Evolutionary conservation across 495 filamentous ascomycete genomes (phyloP).

Genomic region (Aspergillus coremiiformis): DNA sequence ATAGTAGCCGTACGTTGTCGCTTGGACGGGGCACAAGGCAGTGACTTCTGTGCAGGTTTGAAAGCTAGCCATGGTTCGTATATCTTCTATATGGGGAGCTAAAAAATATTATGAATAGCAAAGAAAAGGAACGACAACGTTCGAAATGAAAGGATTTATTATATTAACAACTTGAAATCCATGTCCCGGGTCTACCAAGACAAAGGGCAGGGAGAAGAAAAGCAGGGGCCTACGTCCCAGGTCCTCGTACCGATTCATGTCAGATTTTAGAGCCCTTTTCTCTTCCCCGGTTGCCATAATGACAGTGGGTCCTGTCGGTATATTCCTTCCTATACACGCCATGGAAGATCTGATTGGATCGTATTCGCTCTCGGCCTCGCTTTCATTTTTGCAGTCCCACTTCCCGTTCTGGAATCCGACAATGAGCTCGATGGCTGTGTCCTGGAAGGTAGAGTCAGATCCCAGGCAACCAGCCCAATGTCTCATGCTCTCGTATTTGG

Average conservation of each 20-base stretch:
- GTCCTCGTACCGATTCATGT: not conserved
- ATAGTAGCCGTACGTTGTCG: constrained; percentile 60
- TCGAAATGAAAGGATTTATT: not conserved
- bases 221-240: too few relatives aligned
- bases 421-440: not conserved
- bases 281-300: not conserved
- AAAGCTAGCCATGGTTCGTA: constrained; percentile 19
- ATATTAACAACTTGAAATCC: not conserved
- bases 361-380: constrained; percentile 13
- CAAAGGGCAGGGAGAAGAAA: not conserved
- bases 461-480: not conserved
- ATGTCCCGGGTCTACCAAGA: constrained; percentile 7
- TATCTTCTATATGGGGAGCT: not conserved
- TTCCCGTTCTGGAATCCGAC: not conserved
- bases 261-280: not conserved
- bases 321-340: not conserved
- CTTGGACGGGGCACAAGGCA: constrained; percentile 47
- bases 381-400: constrained; percentile 23
- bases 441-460: not conserved
- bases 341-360: constrained; percentile 22
- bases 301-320: not conserved
- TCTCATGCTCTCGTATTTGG: not conserved
- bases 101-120: not conserved
- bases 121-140: not conserved
- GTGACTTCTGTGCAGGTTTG: constrained; percentile 41